Evolutionary conservation across 192 early-diverging fungal species (phyloP).

Genomic region (Globomyces pollinis-pini): DNA sequence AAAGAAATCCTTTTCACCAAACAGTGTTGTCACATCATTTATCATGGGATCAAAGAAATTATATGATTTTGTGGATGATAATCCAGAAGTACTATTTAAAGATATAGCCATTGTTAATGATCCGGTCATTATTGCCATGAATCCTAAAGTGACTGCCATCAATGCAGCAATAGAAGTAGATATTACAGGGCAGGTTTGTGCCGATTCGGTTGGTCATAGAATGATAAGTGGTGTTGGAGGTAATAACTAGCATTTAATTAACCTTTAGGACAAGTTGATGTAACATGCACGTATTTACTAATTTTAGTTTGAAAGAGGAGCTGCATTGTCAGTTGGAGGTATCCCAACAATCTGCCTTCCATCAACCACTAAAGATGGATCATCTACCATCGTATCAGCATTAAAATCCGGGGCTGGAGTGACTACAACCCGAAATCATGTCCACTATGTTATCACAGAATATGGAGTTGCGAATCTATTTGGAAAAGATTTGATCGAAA

Average conservation of each 20-base stretch:
- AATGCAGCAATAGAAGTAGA: slow-evolving; percentile 45
- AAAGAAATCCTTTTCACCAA: slow-evolving; percentile 27
- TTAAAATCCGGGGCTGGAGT: slow-evolving; percentile 35
- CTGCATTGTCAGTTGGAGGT: slow-evolving; percentile 34
- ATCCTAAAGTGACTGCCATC: slow-evolving; percentile 43
- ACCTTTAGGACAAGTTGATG: too few species aligned
- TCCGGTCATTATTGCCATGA: slow-evolving; percentile 35
- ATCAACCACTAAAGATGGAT: slow-evolving; percentile 25
- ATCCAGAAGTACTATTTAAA: slow-evolving; percentile 27
- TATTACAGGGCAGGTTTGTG: slow-evolving; percentile 44
- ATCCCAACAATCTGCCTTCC: slow-evolving; percentile 45
- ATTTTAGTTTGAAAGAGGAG: slow-evolving; percentile 47
- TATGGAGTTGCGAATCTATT: slow-evolving; percentile 34
- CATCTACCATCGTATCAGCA: slow-evolving; percentile 29
- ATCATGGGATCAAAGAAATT: slow-evolving; percentile 24
- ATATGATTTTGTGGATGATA: slow-evolving; percentile 47
- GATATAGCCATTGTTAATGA: slow-evolving; percentile 40
- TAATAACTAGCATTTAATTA: background rate
- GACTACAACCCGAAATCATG: slow-evolving; percentile 35
- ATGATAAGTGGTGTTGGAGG: slow-evolving; percentile 43
- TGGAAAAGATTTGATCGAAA: slow-evolving; percentile 41
- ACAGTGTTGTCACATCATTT: slow-evolving; percentile 34
- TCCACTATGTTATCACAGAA: slow-evolving; percentile 44
- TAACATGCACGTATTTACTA: too few species aligned
- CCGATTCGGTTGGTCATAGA: slow-evolving; percentile 34